phyloP scores from a whole-genome alignment of 768 basidiomycete genomes.

The Lactarius sp. region DNA sequence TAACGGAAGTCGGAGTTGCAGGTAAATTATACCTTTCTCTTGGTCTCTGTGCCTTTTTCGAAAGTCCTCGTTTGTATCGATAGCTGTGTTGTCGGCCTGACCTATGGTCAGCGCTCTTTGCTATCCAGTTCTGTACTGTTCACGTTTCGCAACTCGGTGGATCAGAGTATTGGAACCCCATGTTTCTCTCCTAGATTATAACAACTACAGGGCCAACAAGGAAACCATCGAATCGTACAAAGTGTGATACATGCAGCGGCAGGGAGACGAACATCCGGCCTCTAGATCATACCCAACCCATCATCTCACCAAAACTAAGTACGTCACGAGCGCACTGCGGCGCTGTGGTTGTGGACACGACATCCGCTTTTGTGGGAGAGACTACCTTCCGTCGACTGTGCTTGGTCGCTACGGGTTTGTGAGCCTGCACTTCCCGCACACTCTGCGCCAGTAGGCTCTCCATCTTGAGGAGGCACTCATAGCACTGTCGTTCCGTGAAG shows the following conservation, averaged over 20 bases:
- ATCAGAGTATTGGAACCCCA: not conserved
- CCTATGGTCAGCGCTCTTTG: not conserved
- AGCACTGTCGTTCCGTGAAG: slow-evolving; percentile 64
- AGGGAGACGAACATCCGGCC: not conserved
- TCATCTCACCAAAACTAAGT: slow-evolving; percentile 54
- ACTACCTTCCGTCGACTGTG: slow-evolving; percentile 38
- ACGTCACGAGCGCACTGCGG: slow-evolving; percentile 51
- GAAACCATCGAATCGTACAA: not conserved
- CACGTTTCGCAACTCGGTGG: not conserved
- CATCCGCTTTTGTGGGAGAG: slow-evolving; percentile 27
- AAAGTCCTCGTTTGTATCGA: slow-evolving; percentile 12
- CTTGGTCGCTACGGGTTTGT: slow-evolving; percentile 32
- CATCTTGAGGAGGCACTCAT: slow-evolving; percentile 61
- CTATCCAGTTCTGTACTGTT: not conserved
- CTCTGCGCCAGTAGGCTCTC: slow-evolving; percentile 52
- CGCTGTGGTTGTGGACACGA: slow-evolving; percentile 13
- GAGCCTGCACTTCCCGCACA: slow-evolving; percentile 37
- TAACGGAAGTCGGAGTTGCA: not conserved
- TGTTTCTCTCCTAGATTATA: slow-evolving; percentile 6
- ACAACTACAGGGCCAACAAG: slow-evolving; percentile 7
- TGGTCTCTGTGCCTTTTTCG: not conserved
- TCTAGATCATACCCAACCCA: slow-evolving; percentile 49
- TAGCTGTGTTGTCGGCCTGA: slow-evolving; percentile 2
- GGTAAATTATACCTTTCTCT: slow-evolving; percentile 20
- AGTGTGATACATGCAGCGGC: not conserved